Base-by-base conservation (phyloP, 495 filamentous ascomycete species). In the Cenococcum geophilum region DNA sequence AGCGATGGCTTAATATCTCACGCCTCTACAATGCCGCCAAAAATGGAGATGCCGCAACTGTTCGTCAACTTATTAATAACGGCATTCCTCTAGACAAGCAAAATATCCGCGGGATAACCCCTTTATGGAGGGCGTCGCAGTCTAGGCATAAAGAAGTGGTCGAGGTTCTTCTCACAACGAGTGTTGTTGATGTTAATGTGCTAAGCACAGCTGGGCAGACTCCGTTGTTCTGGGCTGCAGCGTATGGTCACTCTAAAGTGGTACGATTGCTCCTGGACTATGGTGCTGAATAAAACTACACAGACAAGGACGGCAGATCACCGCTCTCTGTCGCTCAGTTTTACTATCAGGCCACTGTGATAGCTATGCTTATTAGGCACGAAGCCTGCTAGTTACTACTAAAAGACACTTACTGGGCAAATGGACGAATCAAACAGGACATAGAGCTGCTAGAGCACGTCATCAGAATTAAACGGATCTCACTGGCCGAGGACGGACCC, bases 111-210 rank as follows among this genome's bases (percentile, higher is more conserved):
- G 61, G 61, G 11, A 43, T n/a, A 59, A 59, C 55, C 32, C 55
- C 55, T 36, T 59, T n/a, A n/a, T n/a, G n/a, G n/a, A n/a, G n/a
- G n/a, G n/a, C n/a, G n/a, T n/a, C n/a, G n/a, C n/a, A n/a, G 58
- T 34, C 10, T 2, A 49, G 61, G 1, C 34, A 63, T 53, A 47
- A 23, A 49, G 52, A 45, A 20, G 36, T 23, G 25, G 52, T 62
- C 32, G n/a, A 42, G 27, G 35, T 55, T 42, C 58, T 57, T 51
- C 18, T 62, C 16, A 53, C 36, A 49, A 62, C 60, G n/a, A 36
- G 50, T 42, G 42, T 53, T 49, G 55, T 62, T 12, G 60, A 62
- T 36, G 52, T 62, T 25, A 62, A 62, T 57, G 60, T 42, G n/a
- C 12, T 10, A 51, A 42, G 45, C 49, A n/a, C 51, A 25, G 1